Base-by-base conservation (phyloP, 345 rosid species). In the Lepidium didymum region DNA sequence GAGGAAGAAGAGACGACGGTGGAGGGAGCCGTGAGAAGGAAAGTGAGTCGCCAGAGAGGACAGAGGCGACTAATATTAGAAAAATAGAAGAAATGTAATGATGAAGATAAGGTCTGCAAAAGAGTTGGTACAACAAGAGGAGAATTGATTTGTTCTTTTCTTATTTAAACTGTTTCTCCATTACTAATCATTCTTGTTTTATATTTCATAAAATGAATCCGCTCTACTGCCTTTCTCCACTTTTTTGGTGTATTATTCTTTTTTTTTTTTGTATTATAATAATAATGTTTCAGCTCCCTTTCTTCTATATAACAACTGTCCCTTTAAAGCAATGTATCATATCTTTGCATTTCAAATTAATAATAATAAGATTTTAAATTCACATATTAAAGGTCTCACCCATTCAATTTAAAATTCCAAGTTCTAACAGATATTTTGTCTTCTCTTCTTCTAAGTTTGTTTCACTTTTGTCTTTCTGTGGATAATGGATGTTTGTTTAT, bases 211-310 rank as follows among this genome's bases (percentile, higher is more conserved):
- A 13, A 13, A 43, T 52, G 37, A 62, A n/a, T 62, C 7, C 3
- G 49, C 49, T 53, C 12, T 46, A 68, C 69, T 71, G 69, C 63
- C 75, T 46, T 56, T 54, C 50, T 71, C 63, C 34, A 54, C 69
- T 62, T 70, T 69, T 68, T 45, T 3, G 14, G 8, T 56, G 41
- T 46, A 72, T 63, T 2, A 45, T 62, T 43, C 41, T 19, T 7
- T 11, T 31, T 2, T 23, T 29, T 6, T 4, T 9, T 0, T 7
- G n/a, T n/a, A n/a, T n/a, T n/a, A n/a, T n/a, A n/a, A n/a, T 42
- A 42, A 2, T 27, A 41, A 69, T 51, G 19, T 61, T 21, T 42
- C 37, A 12, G 8, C 14, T 33, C 14, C 62, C 33, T 70, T 42
- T 50, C 1, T 37, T 58, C 41, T 10, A 12, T 46, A 9, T 18